phyloP scores from a whole-genome alignment of 306 rosid species.

The Canavalia gladiata region DNA sequence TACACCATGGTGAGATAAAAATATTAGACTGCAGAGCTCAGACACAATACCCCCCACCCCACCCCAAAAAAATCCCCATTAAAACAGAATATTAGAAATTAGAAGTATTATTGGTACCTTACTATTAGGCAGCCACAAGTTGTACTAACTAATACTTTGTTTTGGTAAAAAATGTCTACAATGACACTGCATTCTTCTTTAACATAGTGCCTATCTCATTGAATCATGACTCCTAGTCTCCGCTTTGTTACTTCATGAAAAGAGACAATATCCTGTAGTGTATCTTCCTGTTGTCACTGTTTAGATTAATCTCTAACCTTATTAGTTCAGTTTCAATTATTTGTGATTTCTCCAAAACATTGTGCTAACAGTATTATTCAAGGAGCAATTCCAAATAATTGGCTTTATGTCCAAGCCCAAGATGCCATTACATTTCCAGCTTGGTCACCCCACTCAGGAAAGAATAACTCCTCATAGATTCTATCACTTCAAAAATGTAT shows the following conservation, averaged over 20 bases:
- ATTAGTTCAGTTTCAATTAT: not conserved
- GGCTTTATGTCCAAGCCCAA: constrained; percentile 15
- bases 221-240: not conserved
- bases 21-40: not conserved
- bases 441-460: not conserved
- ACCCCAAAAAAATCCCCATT: no score
- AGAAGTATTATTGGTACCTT: constrained; percentile 5
- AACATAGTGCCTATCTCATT: constrained; percentile 13
- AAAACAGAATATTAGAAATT: not conserved
- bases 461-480: not conserved
- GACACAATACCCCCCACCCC: constrained; percentile 20
- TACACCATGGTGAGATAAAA: constrained; percentile 23
- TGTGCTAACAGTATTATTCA: not conserved
- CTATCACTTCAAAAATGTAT: not conserved
- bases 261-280: constrained; percentile 4
- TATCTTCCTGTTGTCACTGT: not conserved
- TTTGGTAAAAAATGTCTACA: constrained; percentile 18
- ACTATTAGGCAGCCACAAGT: constrained; percentile 7
- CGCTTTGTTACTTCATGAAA: not conserved
- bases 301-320: constrained; percentile 5
- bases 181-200: constrained; percentile 11
- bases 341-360: constrained; percentile 2
- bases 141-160: constrained; percentile 19
- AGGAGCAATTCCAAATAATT: constrained; percentile 16
- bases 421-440: not conserved